A percentile compares a stretch with the other conserved stretches of the same genome.
Evolutionary conservation across 345 rosid species (phyloP).

Genomic region (Passiflora organensis): DNA sequence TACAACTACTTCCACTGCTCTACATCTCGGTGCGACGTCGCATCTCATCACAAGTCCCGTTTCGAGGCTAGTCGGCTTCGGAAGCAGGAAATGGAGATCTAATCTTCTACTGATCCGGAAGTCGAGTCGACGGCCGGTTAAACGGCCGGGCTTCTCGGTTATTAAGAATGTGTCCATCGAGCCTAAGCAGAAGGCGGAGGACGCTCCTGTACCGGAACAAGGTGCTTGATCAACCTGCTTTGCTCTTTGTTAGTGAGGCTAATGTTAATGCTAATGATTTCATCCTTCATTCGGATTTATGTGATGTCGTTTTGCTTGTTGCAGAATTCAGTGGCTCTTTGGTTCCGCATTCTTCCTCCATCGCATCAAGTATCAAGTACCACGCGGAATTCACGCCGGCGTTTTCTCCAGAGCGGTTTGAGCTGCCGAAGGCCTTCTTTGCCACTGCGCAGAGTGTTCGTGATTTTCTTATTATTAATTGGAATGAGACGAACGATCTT

Average conservation of each 20-base stretch:
- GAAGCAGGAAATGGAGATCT: constrained; percentile 9
- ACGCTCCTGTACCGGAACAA: not conserved
- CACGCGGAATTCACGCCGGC: constrained; percentile 67
- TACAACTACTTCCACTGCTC: not conserved
- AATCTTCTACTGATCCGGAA: constrained; percentile 12
- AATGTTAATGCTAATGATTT: not conserved
- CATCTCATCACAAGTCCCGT: not conserved
- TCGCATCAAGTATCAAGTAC: constrained; percentile 59
- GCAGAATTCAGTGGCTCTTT: constrained; percentile 22
- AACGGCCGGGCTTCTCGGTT: constrained; percentile 8
- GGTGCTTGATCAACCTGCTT: not conserved
- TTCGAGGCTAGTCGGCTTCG: constrained; percentile 6
- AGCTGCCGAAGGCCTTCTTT: constrained; percentile 58
- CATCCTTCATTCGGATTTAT: not conserved
- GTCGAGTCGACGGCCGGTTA: constrained; percentile 3
- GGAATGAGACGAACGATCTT: constrained; percentile 62
- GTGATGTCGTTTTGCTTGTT: constrained; percentile 5
- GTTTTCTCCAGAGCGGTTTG: constrained; percentile 61
- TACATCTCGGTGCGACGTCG: constrained; percentile 8
- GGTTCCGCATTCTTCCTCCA: constrained; percentile 47
- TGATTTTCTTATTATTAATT: constrained; percentile 55
- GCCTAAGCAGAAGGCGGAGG: constrained; percentile 8
- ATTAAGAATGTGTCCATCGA: constrained; percentile 21
- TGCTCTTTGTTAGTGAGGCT: not conserved
- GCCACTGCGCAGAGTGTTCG: constrained; percentile 76